Evolutionary conservation across 495 filamentous ascomycete species (phyloP).

Genomic region (Penicillium desertorum): DNA sequence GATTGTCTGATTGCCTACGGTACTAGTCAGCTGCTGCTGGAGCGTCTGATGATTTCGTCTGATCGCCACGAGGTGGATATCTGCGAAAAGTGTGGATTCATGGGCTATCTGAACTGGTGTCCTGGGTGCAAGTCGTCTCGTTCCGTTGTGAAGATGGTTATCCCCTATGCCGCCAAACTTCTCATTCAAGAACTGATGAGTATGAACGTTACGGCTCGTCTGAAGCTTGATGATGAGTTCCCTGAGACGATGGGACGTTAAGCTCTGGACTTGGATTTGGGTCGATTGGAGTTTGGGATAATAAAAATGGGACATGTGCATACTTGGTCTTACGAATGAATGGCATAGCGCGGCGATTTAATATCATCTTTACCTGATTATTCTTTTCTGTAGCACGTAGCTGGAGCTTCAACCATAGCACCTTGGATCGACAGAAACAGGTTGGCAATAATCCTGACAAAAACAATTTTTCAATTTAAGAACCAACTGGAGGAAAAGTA

Average conservation of each 20-base stretch:
- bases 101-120: constrained; percentile 93
- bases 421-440: neutral
- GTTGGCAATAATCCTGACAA: neutral
- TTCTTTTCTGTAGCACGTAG: constrained; percentile 1
- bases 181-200: constrained; percentile 93
- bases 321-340: constrained; percentile 23
- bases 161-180: constrained; percentile 98
- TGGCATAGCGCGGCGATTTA: constrained; percentile 38
- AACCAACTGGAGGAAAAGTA: constrained; percentile 12
- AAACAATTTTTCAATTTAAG: neutral
- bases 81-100: constrained; percentile 87
- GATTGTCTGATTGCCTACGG: constrained; percentile 97
- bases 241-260: constrained; percentile 53
- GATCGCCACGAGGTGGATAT: constrained; percentile 90
- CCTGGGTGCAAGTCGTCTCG: constrained; percentile 81
- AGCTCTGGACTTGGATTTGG: neutral
- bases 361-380: constrained; percentile 8
- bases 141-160: constrained; percentile 82
- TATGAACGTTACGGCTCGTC: constrained; percentile 90
- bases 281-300: constrained; percentile 15
- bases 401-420: neutral
- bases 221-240: constrained; percentile 91
- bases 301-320: constrained; percentile 21
- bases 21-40: constrained; percentile 84
- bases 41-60: constrained; percentile 89